Evolutionary conservation across 2,329 filamentous ascomycete genomes (phyloP), one percentile per base, ranked within the genome.

Genomic region (Nemania sp.): DNA sequence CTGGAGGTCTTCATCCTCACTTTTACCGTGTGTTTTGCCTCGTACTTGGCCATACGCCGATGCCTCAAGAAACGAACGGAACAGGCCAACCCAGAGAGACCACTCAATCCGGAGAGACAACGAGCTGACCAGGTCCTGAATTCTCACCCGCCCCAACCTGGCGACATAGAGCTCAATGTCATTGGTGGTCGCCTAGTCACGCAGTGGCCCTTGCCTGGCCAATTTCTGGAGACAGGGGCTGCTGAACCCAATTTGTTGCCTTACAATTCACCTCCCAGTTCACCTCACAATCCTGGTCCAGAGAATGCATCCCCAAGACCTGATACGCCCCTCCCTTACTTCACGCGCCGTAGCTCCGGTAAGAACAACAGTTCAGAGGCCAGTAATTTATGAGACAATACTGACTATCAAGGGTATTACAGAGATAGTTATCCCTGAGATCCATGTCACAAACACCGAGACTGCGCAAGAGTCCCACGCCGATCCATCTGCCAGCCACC

Each of bases 81-180:
- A 2, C 51, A 17, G 18, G 15, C 4, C 3, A 51, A 60, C 21
- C 46, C 37, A 9, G 59, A 61, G 18, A 35, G 13, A 21, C 25
- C 18, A 53, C 48, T n/a, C 3, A 51, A 60, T 17, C 46, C 37
- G 7, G 59, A 61, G 18, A 35, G 13, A 21, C 25, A 25, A 53
- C 48, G 54, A 11, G 53, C 54, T 0, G 48, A 43, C 20, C 18
- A 49, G 20, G 1, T 57, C 3, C 59, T 50, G 5, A 52, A 49
- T 18, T 6, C 18, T 7, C 59, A 47, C 20, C 54, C 25, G 25
- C 25, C 32, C 5, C 48, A 34, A 15, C 48, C 59, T 39, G 9
- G 20, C 13, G 59, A 57, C 43, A 42, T 57, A 13, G 59, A 61
- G 37, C 53, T 61, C 25, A 49, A 20, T 25, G 6, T 40, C 2